Conservation (phyloP, 179 eudicot genomes). For the Beta macrorhiza region DNA sequence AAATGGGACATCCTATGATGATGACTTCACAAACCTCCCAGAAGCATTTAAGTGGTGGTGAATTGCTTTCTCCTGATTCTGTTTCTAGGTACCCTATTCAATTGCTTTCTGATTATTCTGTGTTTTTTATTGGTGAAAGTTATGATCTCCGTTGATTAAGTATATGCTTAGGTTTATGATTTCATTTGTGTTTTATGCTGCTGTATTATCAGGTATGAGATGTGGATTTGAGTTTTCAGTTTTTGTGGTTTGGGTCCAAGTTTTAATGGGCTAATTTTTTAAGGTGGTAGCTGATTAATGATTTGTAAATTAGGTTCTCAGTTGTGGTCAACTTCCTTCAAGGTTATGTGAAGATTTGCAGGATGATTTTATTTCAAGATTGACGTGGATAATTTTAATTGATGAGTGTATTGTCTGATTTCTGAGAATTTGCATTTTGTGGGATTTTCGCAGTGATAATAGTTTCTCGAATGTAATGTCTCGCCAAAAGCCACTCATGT, state of each 20-base stretch:
- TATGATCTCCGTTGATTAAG: background rate
- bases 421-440: slow-evolving; percentile 9
- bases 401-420: background rate
- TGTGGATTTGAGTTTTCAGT: background rate
- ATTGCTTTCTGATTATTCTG: background rate
- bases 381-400: background rate
- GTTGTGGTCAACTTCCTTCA: too few species aligned
- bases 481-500: slow-evolving; percentile 50
- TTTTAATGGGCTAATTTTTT: background rate
- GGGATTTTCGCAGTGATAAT: slow-evolving; percentile 39
- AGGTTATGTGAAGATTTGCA: background rate
- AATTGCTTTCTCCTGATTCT: slow-evolving; percentile 75
- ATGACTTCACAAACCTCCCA: slow-evolving; percentile 35
- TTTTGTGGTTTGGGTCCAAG: background rate
- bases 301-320: background rate
- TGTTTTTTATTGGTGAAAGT: background rate
- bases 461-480: slow-evolving; percentile 48
- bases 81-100: slow-evolving; percentile 55
- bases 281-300: background rate
- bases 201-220: background rate
- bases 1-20: slow-evolving; percentile 32
- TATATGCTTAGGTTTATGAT: background rate
- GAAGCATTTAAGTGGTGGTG: slow-evolving; percentile 42
- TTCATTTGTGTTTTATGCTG: background rate
- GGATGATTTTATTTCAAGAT: background rate